phyloP scores from a whole-genome alignment of 2,329 filamentous ascomycete species.

The Aspergillus sp. region DNA sequence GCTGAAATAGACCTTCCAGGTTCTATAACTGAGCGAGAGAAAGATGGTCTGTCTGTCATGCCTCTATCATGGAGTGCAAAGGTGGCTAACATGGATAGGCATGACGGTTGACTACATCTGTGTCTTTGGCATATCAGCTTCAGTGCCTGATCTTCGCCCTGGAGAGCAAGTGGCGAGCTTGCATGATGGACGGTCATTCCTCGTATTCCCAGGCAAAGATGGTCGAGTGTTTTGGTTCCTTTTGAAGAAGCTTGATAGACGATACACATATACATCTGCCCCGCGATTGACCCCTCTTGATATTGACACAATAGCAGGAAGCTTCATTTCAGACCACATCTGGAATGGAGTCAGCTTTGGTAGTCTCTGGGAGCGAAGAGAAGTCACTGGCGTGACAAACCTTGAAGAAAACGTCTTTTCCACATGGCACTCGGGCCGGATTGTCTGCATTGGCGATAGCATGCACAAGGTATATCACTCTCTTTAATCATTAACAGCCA shows the following conservation, averaged over 20 bases:
- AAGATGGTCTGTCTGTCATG: not conserved
- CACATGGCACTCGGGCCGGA: slow-evolving; percentile 21
- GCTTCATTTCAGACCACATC: not conserved
- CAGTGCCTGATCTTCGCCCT: slow-evolving; percentile 4
- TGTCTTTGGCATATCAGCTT: slow-evolving; percentile 27
- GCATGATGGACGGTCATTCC: slow-evolving; percentile 13
- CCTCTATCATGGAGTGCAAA: not conserved
- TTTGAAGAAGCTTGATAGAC: slow-evolving; percentile 19
- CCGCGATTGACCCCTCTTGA: slow-evolving; percentile 14
- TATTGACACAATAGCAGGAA: not conserved
- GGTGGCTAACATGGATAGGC: not conserved
- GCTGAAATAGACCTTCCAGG: not conserved
- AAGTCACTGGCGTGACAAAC: slow-evolving; percentile 9
- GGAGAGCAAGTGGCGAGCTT: slow-evolving; percentile 17
- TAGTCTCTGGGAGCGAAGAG: slow-evolving; percentile 20
- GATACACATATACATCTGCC: slow-evolving; percentile 11
- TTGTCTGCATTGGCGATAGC: slow-evolving; percentile 25
- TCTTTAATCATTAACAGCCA: too few species aligned
- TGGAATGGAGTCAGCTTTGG: slow-evolving; percentile 12
- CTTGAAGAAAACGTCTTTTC: slow-evolving; percentile 23
- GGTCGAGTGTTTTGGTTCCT: slow-evolving; percentile 27
- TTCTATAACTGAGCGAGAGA: not conserved
- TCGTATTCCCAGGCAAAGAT: slow-evolving; percentile 19
- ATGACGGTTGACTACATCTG: slow-evolving; percentile 26
- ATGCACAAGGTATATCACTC: slow-evolving; percentile 23